These are phyloP conservation scores for Wickerhamiella brachini DNA, from an alignment of 805 yeast species.

Conservation along the genomic window DNA sequence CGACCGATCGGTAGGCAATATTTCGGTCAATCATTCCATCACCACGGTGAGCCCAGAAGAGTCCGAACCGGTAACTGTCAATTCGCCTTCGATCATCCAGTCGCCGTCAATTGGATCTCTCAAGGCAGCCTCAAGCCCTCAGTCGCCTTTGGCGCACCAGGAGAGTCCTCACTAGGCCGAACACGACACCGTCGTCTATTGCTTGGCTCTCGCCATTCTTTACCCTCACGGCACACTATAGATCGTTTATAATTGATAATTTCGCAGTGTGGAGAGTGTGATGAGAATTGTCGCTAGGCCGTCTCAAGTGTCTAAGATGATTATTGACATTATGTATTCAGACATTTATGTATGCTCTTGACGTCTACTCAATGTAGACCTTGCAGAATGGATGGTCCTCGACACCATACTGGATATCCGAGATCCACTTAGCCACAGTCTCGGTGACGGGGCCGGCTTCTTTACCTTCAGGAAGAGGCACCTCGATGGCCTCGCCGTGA, in stretches of 20 bases:
- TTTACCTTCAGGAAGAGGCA: constrained; percentile 71
- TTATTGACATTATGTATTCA: not conserved
- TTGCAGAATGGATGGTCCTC: constrained; percentile 38
- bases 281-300: too few species aligned
- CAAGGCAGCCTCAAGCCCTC: not conserved
- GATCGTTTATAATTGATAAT: too few species aligned
- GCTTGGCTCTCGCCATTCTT: too few species aligned
- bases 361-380: constrained; percentile 3
- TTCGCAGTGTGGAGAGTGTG: too few species aligned
- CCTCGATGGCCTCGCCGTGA: constrained; percentile 54
- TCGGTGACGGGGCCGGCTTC: constrained; percentile 52
- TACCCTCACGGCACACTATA: too few species aligned
- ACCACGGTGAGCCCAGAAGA: not conserved
- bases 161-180: too few species aligned
- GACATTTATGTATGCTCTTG: not conserved
- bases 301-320: not conserved
- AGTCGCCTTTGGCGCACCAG: too few species aligned
- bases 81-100: not conserved
- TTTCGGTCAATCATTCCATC: not conserved
- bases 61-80: too few species aligned
- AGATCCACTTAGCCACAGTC: constrained; percentile 71
- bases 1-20: not conserved
- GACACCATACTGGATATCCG: constrained; percentile 80
- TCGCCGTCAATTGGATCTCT: not conserved
- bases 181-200: too few species aligned